Evolutionary conservation across 169 alveolate genomes (phyloP), one percentile per base, ranked within the genome.

Genomic region (Eimeria brunetti): DNA sequence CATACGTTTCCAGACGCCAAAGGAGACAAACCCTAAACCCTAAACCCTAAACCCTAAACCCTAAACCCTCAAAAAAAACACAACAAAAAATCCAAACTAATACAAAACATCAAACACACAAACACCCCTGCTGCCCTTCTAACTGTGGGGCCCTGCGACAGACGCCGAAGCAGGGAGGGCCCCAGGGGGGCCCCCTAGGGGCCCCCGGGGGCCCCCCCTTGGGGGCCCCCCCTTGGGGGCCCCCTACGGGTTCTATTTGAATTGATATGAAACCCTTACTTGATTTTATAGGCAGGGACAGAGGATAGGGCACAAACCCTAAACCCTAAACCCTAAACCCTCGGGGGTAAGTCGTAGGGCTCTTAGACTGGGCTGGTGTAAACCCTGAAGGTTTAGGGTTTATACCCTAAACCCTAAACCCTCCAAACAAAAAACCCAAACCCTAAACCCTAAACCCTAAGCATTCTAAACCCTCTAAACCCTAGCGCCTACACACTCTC

Each of bases 251-350:
- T n/a, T n/a, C n/a, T n/a, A n/a, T n/a, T n/a, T n/a, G n/a, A n/a
- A n/a, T n/a, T n/a, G n/a, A n/a, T n/a, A n/a, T n/a, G n/a, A n/a
- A n/a, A n/a, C n/a, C n/a, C n/a, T n/a, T n/a, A n/a, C n/a, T n/a
- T n/a, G n/a, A n/a, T n/a, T n/a, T n/a, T n/a, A n/a, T n/a, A n/a
- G n/a, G n/a, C n/a, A n/a, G n/a, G n/a, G n/a, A n/a, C n/a, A n/a
- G n/a, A n/a, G n/a, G n/a, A n/a, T 58, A 8, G 16, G 18, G 67
- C 58, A 6, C 18, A 18, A 58, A 58, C 67, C 67, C 67, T 58
- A 58, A 58, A 58, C 67, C 67, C 67, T 58, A 58, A 58, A 58
- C 67, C 67, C 67, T 58, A 58, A 58, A 58, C n/a, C 67, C 67
- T 58, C n/a, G n/a, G n/a, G n/a, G n/a, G n/a, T n/a, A n/a, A n/a